Evolutionary conservation across 768 basidiomycete species (phyloP).

Genomic region (Filobasidium floriforme): DNA sequence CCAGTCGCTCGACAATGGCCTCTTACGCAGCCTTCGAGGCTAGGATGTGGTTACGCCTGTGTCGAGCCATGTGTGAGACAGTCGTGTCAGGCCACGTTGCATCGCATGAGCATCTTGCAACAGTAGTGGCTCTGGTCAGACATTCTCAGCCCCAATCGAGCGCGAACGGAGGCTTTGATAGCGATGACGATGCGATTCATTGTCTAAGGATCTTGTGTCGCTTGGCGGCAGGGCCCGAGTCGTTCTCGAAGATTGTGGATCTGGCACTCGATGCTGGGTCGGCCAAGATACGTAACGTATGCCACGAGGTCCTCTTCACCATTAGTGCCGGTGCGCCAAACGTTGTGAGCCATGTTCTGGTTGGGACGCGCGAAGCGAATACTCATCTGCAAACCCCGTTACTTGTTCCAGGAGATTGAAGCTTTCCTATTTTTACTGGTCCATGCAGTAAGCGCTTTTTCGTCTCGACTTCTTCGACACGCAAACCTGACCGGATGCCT

Average conservation of each 20-base stretch:
- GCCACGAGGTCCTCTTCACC: neutral
- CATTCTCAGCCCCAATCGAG: neutral
- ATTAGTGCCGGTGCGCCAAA: neutral
- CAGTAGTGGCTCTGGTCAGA: neutral
- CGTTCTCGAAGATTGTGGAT: neutral
- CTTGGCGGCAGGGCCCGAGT: neutral
- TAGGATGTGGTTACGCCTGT: neutral
- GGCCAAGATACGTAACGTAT: neutral
- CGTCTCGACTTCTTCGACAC: neutral
- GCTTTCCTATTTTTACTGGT: neutral
- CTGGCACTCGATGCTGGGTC: neutral
- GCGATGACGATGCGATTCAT: too few species aligned
- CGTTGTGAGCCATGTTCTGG: neutral
- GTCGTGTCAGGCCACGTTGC: neutral
- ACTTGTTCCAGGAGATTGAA: neutral
- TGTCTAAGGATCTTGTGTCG: too few species aligned
- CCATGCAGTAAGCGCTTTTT: neutral
- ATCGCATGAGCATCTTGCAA: neutral
- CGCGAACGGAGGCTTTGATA: too few species aligned
- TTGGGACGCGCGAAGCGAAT: neutral
- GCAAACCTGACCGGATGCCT: neutral
- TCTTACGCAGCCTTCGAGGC: neutral
- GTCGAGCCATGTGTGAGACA: neutral
- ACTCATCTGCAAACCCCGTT: neutral
- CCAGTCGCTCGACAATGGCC: too few species aligned